Evolutionary conservation across 1,139 yeast species (phyloP), one percentile per base, ranked within the genome.

Genomic region (Kurtzmaniella quercitrusa): DNA sequence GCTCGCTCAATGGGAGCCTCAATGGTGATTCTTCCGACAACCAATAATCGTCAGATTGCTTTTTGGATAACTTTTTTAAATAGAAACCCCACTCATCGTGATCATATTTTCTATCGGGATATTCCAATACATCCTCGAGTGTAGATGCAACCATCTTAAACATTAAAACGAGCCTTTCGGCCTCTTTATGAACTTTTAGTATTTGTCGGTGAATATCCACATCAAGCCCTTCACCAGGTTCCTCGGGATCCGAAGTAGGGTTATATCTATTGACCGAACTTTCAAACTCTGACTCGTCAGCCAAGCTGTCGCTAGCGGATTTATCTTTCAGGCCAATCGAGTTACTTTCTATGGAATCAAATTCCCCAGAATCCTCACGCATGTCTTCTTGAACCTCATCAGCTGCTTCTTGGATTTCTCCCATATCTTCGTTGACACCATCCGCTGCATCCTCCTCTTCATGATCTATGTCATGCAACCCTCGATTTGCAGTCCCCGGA

Each of bases 1-100:
- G 80, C 54, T 87, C 89, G 49, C 72, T 75, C 36, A 83, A 61
- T 0, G 93, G 93, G 41, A 75, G 76, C 38, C 84, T 65, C 32
- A 85, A 60, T 0, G 95, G 95, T 1, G 89, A 81, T 3, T 60
- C 56, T 3, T 80, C 80, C 6, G 83, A 68, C 2, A 83, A 52
- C 89, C 89, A 83, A 40, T 57, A 64, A 19, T 28, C 39, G 20
- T 8, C 26, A 3, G 30, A 21, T 14, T 34, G 26, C 15, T 38
- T 30, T n/a, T 42, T 39, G n/a, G 36, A 32, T 19, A 60, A 43
- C n/a, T 48, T 48, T 2, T 44, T 43, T 14, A 64, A 44, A 9
- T 62, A 56, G 45, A 39, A 66, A 51, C 44, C 59, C 75, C 58
- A 69, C 56, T 63, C 62, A 2, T 58, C 61, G 38, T 57, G 63